A percentile compares a stretch with the other conserved stretches of the same genome.
Conservation (phyloP, 495 filamentous ascomycete species). For the Aspergillus saccharolyticus region DNA sequence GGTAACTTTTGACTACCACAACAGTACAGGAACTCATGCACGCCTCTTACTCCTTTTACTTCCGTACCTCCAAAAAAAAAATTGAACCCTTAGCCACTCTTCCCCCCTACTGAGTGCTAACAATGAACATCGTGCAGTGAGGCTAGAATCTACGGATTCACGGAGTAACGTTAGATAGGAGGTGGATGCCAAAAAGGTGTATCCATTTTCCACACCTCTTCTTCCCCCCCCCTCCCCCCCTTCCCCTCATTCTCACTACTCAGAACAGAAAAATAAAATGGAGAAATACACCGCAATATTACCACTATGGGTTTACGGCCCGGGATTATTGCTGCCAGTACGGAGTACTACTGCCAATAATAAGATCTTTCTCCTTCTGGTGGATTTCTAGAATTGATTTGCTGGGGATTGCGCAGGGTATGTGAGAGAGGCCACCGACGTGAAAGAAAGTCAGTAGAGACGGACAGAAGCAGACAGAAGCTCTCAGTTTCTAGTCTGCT, state of each 20-base stretch:
- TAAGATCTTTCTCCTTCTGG: background rate
- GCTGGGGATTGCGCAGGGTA: background rate
- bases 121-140: background rate
- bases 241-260: background rate
- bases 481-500: background rate
- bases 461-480: constrained; percentile 2
- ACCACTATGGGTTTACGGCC: background rate
- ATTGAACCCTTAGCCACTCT: background rate
- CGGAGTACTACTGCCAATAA: background rate
- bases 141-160: background rate
- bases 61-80: background rate
- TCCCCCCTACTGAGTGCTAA: background rate
- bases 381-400: background rate
- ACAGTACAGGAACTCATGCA: background rate
- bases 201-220: background rate
- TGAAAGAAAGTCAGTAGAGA: background rate
- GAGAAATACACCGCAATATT: background rate
- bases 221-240: too few relatives aligned
- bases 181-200: background rate
- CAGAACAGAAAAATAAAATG: background rate
- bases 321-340: background rate
- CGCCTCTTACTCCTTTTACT: background rate
- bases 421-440: background rate
- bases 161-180: too few relatives aligned
- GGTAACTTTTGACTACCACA: background rate